Percentiles rank a stretch among this genome's conserved stretches.
These are phyloP conservation scores for Colletotrichum sp. DNA, from an alignment of 2,329 filamentous ascomycete species.

Conservation along the genomic window DNA sequence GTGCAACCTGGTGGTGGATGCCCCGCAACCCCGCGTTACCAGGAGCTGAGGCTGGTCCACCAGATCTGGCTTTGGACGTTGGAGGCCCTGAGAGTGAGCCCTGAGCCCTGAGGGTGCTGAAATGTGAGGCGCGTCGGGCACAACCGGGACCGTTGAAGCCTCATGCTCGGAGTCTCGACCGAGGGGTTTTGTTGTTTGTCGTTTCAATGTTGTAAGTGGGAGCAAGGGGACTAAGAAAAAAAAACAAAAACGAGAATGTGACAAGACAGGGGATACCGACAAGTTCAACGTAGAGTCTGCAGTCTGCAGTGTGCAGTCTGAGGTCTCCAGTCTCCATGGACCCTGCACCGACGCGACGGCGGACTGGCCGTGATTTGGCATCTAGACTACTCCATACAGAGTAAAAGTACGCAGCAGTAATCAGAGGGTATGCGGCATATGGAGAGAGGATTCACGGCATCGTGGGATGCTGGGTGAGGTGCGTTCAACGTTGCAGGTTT, in stretches of 20 bases:
- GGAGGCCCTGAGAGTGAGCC: neutral
- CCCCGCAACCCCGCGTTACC: constrained; percentile 23
- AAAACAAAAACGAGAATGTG: neutral
- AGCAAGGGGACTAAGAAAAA: neutral
- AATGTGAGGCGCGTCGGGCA: neutral
- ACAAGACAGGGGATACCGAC: neutral
- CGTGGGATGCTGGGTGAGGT: neutral
- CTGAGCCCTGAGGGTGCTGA: neutral
- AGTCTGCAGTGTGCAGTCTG: neutral
- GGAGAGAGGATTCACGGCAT: neutral
- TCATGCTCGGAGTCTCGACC: neutral
- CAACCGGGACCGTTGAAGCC: neutral
- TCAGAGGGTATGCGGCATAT: neutral
- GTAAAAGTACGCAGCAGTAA: neutral
- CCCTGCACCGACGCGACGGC: neutral
- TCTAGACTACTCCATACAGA: neutral
- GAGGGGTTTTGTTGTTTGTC: neutral
- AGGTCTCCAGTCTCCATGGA: neutral
- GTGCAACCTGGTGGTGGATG: neutral
- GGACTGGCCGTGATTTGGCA: neutral
- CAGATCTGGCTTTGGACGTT: constrained; percentile 6
- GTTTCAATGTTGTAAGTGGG: neutral
- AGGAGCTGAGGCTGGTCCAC: constrained; percentile 11
- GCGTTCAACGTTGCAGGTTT: neutral
- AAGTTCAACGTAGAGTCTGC: neutral